Evolutionary conservation across 2,329 filamentous ascomycete species (phyloP).

Genomic region (Ramichloridium luteum): DNA sequence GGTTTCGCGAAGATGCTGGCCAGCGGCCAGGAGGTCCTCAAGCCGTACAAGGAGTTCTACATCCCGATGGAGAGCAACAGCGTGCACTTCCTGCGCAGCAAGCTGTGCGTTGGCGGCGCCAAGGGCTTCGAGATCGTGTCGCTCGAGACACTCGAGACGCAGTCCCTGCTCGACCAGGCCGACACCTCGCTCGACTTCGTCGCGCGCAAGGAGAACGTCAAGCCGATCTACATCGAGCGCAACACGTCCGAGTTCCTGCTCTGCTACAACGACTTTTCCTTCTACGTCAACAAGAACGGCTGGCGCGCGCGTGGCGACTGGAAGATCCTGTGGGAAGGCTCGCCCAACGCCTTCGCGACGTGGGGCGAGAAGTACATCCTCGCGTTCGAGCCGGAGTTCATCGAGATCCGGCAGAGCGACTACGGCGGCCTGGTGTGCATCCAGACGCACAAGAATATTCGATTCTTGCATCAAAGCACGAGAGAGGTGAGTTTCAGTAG

Average conservation of each 20-base stretch:
- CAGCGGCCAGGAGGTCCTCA: constrained; percentile 82
- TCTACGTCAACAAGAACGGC: constrained; percentile 97
- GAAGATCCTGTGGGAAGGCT: constrained; percentile 96
- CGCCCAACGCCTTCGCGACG: constrained; percentile 80
- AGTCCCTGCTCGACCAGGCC: constrained; percentile 90
- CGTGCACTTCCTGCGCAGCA: constrained; percentile 93
- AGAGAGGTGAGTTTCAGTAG: constrained; percentile 60
- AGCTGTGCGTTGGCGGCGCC: constrained; percentile 89
- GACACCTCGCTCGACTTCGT: constrained; percentile 98
- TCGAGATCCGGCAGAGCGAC: constrained; percentile 92
- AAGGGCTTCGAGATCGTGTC: constrained; percentile 95
- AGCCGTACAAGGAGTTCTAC: constrained; percentile 98
- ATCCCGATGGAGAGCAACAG: constrained; percentile 97
- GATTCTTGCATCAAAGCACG: constrained; percentile 89
- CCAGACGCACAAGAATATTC: constrained; percentile 88
- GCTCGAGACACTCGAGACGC: constrained; percentile 92
- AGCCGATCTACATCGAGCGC: constrained; percentile 92
- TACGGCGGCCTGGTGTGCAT: constrained; percentile 85
- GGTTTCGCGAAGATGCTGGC: constrained; percentile 94
- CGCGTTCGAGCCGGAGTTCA: constrained; percentile 94
- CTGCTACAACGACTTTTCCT: constrained; percentile 97
- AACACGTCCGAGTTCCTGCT: constrained; percentile 94
- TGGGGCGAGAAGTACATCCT: constrained; percentile 87
- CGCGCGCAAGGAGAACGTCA: constrained; percentile 71
- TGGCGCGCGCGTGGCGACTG: constrained; percentile 94